Conservation (phyloP, 2,329 filamentous ascomycete genomes). For the Aspergillus fumigatiaffinis region DNA sequence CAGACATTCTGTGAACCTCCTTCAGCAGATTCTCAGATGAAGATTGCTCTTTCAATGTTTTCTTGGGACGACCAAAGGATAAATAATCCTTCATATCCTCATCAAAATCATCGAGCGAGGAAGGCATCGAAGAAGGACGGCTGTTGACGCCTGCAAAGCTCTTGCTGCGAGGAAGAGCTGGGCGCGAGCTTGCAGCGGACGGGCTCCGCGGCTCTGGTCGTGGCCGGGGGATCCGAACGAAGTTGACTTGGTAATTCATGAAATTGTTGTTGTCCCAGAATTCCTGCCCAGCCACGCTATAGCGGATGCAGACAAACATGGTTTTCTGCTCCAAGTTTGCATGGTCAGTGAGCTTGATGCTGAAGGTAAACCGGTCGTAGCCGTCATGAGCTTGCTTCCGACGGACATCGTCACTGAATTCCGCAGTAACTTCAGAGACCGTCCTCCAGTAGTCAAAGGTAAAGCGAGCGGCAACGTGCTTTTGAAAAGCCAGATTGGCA, state of each 20-base stretch:
- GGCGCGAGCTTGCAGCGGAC: constrained; percentile 50
- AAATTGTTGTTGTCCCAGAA: constrained; percentile 92
- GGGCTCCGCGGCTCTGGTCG: constrained; percentile 47
- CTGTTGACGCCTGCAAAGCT: constrained; percentile 50
- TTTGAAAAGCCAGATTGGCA: constrained; percentile 85
- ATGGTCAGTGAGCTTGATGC: constrained; percentile 85
- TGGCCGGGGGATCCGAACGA: constrained; percentile 70
- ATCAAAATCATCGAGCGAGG: constrained; percentile 65
- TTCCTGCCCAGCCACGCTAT: constrained; percentile 77
- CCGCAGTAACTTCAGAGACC: constrained; percentile 87
- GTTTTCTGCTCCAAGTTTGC: constrained; percentile 91
- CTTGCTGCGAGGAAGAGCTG: constrained; percentile 65
- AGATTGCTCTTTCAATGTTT: constrained; percentile 62
- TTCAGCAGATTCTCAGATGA: constrained; percentile 70
- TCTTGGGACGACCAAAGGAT: constrained; percentile 56
- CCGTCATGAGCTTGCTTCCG: constrained; percentile 60
- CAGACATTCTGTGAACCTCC: constrained; percentile 59
- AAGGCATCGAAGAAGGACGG: constrained; percentile 49
- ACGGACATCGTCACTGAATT: constrained; percentile 76
- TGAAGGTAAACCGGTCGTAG: constrained; percentile 88
- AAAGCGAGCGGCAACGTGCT: constrained; percentile 85
- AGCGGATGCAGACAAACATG: constrained; percentile 85
- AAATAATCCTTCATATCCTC: constrained; percentile 50
- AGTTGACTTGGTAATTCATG: constrained; percentile 92
- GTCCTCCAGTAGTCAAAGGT: constrained; percentile 99